Evolutionary conservation across 2,329 filamentous ascomycete genomes (phyloP).

Genomic region (Aurifilum marmelostoma): DNA sequence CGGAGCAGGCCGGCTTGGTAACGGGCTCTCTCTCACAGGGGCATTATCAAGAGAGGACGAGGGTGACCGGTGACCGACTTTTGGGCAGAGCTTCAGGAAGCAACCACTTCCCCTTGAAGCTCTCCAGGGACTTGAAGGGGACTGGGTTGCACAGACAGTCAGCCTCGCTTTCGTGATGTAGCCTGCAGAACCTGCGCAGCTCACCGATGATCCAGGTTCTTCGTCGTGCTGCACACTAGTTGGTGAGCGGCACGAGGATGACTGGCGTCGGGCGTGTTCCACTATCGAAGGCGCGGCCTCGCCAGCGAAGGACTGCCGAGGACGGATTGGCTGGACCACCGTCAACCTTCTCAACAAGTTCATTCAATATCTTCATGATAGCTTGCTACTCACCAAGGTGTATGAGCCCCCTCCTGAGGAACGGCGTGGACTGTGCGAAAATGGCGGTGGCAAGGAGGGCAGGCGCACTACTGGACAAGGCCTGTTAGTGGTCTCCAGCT

Average conservation of each 20-base stretch:
- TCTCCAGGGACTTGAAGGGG: slow-evolving; percentile 20
- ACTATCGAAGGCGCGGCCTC: background rate
- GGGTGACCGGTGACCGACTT: slow-evolving; percentile 2
- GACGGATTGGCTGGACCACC: slow-evolving; percentile 17
- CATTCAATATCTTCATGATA: background rate
- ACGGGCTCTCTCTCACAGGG: slow-evolving; percentile 6
- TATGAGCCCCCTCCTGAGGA: slow-evolving; percentile 6
- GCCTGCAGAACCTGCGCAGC: background rate
- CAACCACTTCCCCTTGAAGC: slow-evolving; percentile 7
- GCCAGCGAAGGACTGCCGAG: slow-evolving; percentile 15
- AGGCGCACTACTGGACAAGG: background rate
- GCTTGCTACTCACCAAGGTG: slow-evolving; percentile 21
- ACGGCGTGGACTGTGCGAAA: slow-evolving; percentile 17
- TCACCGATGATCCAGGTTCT: slow-evolving; percentile 26
- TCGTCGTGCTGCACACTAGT: slow-evolving; percentile 12
- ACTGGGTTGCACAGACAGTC: slow-evolving; percentile 5
- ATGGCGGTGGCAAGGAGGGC: slow-evolving; percentile 6
- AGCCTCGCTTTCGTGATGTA: background rate
- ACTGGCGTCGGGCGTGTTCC: slow-evolving; percentile 9
- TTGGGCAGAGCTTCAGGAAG: slow-evolving; percentile 11
- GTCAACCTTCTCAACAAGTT: slow-evolving; percentile 9
- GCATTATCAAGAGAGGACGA: slow-evolving; percentile 10
- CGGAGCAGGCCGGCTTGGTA: slow-evolving; percentile 11
- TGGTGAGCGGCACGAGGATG: slow-evolving; percentile 16
- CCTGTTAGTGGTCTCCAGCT: background rate